These are phyloP conservation scores for Cladosporium phlei DNA, from an alignment of 2,329 filamentous ascomycete species.

Conservation along the genomic window DNA sequence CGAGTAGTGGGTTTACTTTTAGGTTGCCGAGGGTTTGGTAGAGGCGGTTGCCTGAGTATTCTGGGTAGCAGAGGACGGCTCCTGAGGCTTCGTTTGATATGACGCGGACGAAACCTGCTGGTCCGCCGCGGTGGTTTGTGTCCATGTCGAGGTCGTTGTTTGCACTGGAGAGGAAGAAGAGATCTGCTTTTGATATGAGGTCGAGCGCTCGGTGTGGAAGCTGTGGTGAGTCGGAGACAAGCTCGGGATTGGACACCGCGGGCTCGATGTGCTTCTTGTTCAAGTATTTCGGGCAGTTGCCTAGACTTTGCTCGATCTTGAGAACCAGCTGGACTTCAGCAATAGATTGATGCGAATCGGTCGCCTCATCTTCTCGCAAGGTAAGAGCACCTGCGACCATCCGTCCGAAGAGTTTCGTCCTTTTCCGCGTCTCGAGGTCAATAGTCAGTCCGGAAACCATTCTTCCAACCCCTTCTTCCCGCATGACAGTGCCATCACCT, in stretches of 20 bases:
- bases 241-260: constrained; percentile 49
- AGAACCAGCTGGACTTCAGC: constrained; percentile 57
- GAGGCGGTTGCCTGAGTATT: constrained; percentile 77
- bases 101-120: constrained; percentile 68
- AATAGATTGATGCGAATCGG: constrained; percentile 25
- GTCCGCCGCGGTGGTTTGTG: constrained; percentile 74
- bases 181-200: constrained; percentile 61
- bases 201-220: constrained; percentile 53
- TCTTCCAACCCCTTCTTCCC: constrained; percentile 38
- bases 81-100: constrained; percentile 48
- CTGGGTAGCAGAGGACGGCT: constrained; percentile 65
- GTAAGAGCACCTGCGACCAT: constrained; percentile 61
- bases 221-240: constrained; percentile 44
- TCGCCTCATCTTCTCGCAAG: constrained; percentile 30
- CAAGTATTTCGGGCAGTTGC: constrained; percentile 84
- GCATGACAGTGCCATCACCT: constrained; percentile 42
- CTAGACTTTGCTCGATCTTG: constrained; percentile 65
- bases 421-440: constrained; percentile 61
- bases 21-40: constrained; percentile 84
- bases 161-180: constrained; percentile 72
- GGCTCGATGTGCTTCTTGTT: constrained; percentile 65
- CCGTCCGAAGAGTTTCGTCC: constrained; percentile 68
- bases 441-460: constrained; percentile 61
- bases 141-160: constrained; percentile 66
- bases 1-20: constrained; percentile 59